A percentile compares a stretch with the other conserved stretches of the same genome.
These are phyloP conservation scores for Aspergillus transmontanensis DNA, from an alignment of 2,329 filamentous ascomycete species.

Conservation along the genomic window DNA sequence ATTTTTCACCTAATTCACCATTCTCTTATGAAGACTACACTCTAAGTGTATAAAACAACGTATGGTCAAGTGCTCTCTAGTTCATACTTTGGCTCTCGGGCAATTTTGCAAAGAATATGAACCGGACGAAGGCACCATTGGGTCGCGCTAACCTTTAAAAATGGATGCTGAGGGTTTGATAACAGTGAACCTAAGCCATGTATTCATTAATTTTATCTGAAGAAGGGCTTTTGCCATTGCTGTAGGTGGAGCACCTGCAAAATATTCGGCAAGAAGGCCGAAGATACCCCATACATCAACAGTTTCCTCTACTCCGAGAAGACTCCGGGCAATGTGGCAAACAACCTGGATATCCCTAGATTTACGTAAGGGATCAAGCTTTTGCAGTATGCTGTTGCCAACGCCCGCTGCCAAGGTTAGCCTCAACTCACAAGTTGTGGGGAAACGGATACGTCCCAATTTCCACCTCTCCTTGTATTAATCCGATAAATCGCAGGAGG, in stretches of 20 bases:
- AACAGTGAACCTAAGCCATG: background rate
- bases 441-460: slow-evolving; percentile 5
- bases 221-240: slow-evolving; percentile 8
- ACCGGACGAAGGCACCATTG: slow-evolving; percentile 11
- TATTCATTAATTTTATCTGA: slow-evolving; percentile 7
- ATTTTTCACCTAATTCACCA: no score
- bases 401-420: slow-evolving; percentile 8
- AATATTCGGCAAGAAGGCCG: slow-evolving; percentile 12
- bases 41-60: background rate
- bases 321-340: slow-evolving; percentile 4
- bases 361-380: background rate
- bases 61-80: background rate
- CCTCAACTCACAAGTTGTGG: background rate
- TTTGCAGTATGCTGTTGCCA: slow-evolving; percentile 7
- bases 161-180: slow-evolving; percentile 8
- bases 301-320: background rate
- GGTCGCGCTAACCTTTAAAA: slow-evolving; percentile 4
- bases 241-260: slow-evolving; percentile 8
- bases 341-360: slow-evolving; percentile 10
- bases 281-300: slow-evolving; percentile 4
- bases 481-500: background rate
- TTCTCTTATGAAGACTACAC: no score
- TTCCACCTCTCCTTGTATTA: slow-evolving; percentile 9
- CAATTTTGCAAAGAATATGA: slow-evolving; percentile 9
- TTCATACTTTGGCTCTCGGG: background rate